Evolutionary conservation across 2,329 filamentous ascomycete species (phyloP).

Genomic region (Trichoderma guizhouense): DNA sequence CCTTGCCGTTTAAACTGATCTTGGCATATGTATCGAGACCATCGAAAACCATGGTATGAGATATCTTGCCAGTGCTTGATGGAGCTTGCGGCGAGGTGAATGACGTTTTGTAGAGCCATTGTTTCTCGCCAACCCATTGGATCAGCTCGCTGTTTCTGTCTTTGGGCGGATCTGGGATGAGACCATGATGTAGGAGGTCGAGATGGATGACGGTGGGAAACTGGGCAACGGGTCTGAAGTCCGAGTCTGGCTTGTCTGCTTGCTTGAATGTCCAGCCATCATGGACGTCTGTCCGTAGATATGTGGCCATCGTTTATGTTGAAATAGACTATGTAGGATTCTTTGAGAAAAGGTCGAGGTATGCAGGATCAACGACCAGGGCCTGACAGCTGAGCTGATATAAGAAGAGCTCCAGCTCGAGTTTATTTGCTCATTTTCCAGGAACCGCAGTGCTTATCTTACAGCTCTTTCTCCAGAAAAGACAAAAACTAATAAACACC

Average conservation of each 20-base stretch:
- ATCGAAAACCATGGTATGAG: not conserved
- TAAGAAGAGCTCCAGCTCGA: not conserved
- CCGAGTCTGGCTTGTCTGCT: conserved; percentile 4
- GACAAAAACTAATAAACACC: not conserved
- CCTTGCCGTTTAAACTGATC: conserved; percentile 1
- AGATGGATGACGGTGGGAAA: conserved; percentile 11
- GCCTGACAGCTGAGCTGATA: not conserved
- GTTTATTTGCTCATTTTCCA: not conserved
- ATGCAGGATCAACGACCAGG: not conserved
- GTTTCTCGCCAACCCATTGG: conserved; percentile 11
- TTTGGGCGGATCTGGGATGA: conserved; percentile 4
- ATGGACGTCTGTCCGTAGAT: not conserved
- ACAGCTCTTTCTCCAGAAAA: not conserved
- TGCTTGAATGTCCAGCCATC: not conserved
- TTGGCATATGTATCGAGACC: conserved; percentile 12
- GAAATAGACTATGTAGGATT: not conserved
- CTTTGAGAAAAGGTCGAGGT: not conserved
- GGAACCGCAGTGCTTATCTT: not conserved
- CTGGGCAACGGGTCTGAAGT: not conserved
- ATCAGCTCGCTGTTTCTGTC: conserved; percentile 5
- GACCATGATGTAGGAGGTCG: not conserved
- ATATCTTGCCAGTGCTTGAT: not conserved
- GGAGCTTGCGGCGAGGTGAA: not conserved
- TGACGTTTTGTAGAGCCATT: conserved; percentile 1
- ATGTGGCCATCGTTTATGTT: not conserved